phyloP scores from a whole-genome alignment of 2,329 filamentous ascomycete genomes.

The Venturia effusa region DNA sequence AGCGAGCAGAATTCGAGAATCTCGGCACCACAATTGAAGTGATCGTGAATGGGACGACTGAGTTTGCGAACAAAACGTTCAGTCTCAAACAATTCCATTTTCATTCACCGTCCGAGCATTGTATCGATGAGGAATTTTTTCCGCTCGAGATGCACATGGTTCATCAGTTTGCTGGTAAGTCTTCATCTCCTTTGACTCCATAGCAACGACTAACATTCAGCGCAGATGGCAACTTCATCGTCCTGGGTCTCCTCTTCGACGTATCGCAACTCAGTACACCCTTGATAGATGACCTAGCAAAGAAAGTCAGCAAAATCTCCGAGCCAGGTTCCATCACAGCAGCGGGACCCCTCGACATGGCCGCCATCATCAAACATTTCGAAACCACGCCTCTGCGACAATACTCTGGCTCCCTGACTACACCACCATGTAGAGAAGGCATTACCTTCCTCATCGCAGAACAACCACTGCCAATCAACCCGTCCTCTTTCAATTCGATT shows the following conservation, averaged over 20 bases:
- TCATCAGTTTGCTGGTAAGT: constrained; percentile 36
- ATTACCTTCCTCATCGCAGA: constrained; percentile 43
- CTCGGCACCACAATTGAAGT: constrained; percentile 48
- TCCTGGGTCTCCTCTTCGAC: constrained; percentile 33
- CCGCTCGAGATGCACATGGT: constrained; percentile 48
- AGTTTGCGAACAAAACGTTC: constrained; percentile 30
- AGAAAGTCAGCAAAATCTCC: constrained; percentile 27
- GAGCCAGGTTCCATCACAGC: constrained; percentile 28
- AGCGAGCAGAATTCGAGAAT: constrained; percentile 43
- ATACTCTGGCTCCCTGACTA: constrained; percentile 51
- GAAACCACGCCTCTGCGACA: constrained; percentile 31
- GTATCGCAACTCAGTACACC: constrained; percentile 24
- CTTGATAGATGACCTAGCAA: constrained; percentile 20
- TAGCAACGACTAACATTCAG: constrained; percentile 1
- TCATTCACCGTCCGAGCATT: constrained; percentile 50
- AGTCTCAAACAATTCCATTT: constrained; percentile 47
- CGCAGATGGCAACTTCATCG: constrained; percentile 26
- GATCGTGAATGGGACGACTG: constrained; percentile 37
- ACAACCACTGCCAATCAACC: constrained; percentile 36
- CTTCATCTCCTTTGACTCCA: constrained; percentile 11
- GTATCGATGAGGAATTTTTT: constrained; percentile 37
- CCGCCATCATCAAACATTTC: constrained; percentile 28
- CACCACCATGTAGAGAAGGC: constrained; percentile 50
- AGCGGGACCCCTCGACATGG: constrained; percentile 33
- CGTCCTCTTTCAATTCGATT: constrained; percentile 38